A percentile compares a stretch with the other conserved stretches of the same genome.
phyloP scores from a whole-genome alignment of 441 rosid genomes.

The Bocquillonia castaneifolia region DNA sequence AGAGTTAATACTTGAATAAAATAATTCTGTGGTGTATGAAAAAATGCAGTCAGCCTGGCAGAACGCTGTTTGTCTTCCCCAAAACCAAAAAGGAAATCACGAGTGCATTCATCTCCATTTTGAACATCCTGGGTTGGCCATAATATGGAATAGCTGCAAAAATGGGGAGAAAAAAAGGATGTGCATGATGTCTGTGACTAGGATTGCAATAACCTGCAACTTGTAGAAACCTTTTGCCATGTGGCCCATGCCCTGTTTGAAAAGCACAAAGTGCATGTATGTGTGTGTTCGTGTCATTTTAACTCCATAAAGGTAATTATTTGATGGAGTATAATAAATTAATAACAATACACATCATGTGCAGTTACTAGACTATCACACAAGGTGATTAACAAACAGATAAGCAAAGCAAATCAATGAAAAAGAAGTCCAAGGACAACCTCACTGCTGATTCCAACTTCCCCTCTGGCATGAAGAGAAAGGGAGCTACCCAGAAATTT shows the following conservation, averaged over 20 bases:
- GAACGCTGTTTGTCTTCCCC: slow-evolving; percentile 92
- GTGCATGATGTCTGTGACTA: slow-evolving; percentile 15
- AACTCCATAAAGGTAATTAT: slow-evolving; percentile 7
- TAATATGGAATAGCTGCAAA: slow-evolving; percentile 68
- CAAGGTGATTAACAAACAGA: neutral
- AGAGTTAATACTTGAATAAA: slow-evolving; percentile 57
- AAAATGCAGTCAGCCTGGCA: slow-evolving; percentile 90
- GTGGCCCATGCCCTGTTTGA: slow-evolving; percentile 1
- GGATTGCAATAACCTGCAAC: neutral
- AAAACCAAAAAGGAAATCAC: slow-evolving; percentile 81
- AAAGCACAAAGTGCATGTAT: neutral
- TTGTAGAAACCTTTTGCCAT: neutral
- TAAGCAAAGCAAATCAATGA: slow-evolving; percentile 11
- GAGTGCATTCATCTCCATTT: slow-evolving; percentile 73
- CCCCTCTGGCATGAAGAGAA: slow-evolving; percentile 87
- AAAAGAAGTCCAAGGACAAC: slow-evolving; percentile 29
- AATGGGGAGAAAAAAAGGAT: neutral
- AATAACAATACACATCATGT: neutral
- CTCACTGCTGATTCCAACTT: slow-evolving; percentile 81
- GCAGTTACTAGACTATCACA: neutral
- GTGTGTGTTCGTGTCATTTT: neutral
- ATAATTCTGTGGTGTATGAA: slow-evolving; percentile 70
- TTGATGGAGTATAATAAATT: neutral
- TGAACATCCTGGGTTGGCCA: slow-evolving; percentile 67
- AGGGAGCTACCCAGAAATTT: slow-evolving; percentile 82